Evolutionary conservation across 2,329 filamentous ascomycete genomes (phyloP), one percentile per base, ranked within the genome.

Genomic region (Alternaria postmessia): DNA sequence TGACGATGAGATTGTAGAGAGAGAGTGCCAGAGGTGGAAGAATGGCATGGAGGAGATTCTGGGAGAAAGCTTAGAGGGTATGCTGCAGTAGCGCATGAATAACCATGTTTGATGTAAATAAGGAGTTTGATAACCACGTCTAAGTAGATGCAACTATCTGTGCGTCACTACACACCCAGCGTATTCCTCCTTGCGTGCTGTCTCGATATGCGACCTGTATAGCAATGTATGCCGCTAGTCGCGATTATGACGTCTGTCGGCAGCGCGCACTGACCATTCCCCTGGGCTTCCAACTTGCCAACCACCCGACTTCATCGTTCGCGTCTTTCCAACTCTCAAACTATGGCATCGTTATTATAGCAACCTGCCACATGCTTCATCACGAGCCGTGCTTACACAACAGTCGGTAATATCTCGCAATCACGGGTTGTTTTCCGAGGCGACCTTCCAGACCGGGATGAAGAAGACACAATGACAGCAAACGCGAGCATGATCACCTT

Each of bases 1-100:
- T 76, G 95, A 98, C 68, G 94, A 98, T 74, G 95, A 98, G 81
- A 85, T 86, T 28, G 94, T 99, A 24, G 95, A 99, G 82, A 84
- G 88, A 74, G 94, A 97, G 82, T 94, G 93, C 38, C 87, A 94
- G 75, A 85, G 88, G 72, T 97, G 95, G 94, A 95, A 98, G 70
- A 87, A 90, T 75, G 89, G 89, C 80, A 96, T 99, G 75, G 94
- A 98, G 80, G 89, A 87, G 47, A 90, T 96, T 30, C 81, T 98
- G 53, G 95, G 95, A 5, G 94, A 98, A 84, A 93, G 90, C 71
- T 81, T 98, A 75, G 93, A 97, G 79, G 88, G 89, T 52, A 97
- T 97, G 94, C 84, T 97, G 82, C 91, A 92, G 80, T 96, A 63
- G 48, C 46, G n/a, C 16, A 16, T n/a, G 24, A 11, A 9, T 32